phyloP scores from a whole-genome alignment of 1,284 basidiomycete species.

The Cerrena zonata region DNA sequence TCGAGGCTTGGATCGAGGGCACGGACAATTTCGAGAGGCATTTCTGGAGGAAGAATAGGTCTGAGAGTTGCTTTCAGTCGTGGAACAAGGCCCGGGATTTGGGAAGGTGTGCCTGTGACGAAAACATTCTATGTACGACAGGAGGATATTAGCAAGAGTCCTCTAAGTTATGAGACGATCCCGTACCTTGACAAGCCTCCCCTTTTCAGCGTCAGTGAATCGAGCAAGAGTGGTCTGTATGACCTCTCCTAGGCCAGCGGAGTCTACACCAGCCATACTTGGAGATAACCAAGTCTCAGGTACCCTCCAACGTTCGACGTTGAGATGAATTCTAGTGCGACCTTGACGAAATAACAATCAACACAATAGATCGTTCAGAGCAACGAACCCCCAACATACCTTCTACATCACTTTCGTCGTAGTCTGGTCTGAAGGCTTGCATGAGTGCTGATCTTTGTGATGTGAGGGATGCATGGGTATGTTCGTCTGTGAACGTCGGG shows the following conservation, averaged over 20 bases:
- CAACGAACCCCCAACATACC: too few species aligned
- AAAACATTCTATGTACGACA: slow-evolving; percentile 69
- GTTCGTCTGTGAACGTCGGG: slow-evolving; percentile 72
- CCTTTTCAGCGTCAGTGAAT: slow-evolving; percentile 62
- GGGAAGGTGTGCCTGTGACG: slow-evolving; percentile 79
- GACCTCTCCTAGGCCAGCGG: slow-evolving; percentile 88
- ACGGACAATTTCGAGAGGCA: slow-evolving; percentile 54
- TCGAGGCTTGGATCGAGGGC: slow-evolving; percentile 70
- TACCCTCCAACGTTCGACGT: slow-evolving; percentile 88
- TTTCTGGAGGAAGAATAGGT: slow-evolving; percentile 78
- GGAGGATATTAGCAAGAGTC: slow-evolving; percentile 3
- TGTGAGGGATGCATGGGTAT: slow-evolving; percentile 77
- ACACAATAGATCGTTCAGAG: too few species aligned
- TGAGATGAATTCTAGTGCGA: slow-evolving; percentile 79
- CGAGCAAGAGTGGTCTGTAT: slow-evolving; percentile 81
- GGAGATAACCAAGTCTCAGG: slow-evolving; percentile 94
- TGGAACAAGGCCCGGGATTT: slow-evolving; percentile 64
- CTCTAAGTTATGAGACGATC: neutral
- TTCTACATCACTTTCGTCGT: slow-evolving; percentile 66
- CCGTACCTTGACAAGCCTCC: slow-evolving; percentile 28
- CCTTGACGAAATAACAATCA: slow-evolving; percentile 41
- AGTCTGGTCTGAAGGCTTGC: slow-evolving; percentile 74
- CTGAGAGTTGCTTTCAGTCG: slow-evolving; percentile 70
- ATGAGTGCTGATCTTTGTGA: slow-evolving; percentile 79
- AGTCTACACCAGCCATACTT: slow-evolving; percentile 88